Evolutionary conservation across 345 rosid genomes (phyloP).

Genomic region (Eucalyptus cloeziana): DNA sequence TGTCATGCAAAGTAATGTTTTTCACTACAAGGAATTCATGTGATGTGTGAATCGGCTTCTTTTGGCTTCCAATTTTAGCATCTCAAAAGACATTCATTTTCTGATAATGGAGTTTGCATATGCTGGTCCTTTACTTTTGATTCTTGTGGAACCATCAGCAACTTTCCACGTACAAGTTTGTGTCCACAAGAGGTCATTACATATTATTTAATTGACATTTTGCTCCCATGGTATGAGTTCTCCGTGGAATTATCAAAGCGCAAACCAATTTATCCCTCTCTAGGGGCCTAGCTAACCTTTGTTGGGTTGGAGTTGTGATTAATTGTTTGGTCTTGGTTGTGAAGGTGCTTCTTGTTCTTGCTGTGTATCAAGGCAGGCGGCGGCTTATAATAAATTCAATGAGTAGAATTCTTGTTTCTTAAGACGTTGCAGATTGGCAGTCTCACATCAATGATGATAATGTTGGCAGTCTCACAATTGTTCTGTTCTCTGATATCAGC

Average conservation of each 20-base stretch:
- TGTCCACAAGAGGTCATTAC: not conserved
- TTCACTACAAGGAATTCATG: not conserved
- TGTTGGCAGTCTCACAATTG: not conserved
- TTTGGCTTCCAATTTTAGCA: not conserved
- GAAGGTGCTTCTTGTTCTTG: not conserved
- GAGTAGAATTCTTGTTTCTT: not conserved
- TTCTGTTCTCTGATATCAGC: not conserved
- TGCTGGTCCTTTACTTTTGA: not conserved
- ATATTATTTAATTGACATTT: not conserved
- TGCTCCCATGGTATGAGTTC: not conserved
- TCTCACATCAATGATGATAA: not conserved
- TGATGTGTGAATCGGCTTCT: not conserved
- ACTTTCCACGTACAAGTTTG: not conserved
- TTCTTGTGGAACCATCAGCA: not conserved
- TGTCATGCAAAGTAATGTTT: no score
- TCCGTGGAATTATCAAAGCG: not conserved
- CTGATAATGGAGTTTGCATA: not conserved
- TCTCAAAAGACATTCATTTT: not conserved
- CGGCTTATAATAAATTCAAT: not conserved
- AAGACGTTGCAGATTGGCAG: not conserved
- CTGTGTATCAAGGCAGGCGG: not conserved
- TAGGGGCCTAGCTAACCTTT: not conserved
- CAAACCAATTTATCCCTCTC: not conserved
- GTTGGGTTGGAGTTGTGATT: not conserved
- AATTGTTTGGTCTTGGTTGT: not conserved